Evolutionary conservation across 2,329 filamentous ascomycete species (phyloP).

Genomic region (Penicillium sp.): DNA sequence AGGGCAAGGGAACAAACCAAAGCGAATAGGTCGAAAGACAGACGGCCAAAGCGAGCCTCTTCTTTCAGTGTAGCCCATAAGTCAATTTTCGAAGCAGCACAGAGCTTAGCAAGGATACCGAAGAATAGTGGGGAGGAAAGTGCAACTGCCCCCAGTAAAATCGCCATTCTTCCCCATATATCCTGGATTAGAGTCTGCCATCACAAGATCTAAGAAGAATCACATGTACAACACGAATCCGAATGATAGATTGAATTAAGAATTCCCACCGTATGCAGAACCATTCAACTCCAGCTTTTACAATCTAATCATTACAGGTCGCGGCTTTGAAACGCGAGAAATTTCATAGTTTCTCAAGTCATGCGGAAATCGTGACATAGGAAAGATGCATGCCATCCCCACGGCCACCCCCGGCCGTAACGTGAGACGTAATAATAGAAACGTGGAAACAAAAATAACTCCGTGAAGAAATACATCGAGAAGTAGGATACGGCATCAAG

Average conservation of each 20-base stretch:
- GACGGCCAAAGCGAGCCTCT: too few species aligned
- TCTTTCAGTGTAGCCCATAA: too few species aligned
- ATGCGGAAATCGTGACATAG: conserved; percentile 26
- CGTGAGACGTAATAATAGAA: conserved; percentile 24
- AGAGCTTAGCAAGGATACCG: too few species aligned
- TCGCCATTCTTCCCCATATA: too few species aligned
- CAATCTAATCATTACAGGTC: conserved; percentile 40
- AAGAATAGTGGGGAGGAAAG: too few species aligned
- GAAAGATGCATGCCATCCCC: conserved; percentile 29
- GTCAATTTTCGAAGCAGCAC: too few species aligned
- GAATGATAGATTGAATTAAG: conserved; percentile 17
- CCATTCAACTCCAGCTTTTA: conserved; percentile 33
- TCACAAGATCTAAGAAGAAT: background rate
- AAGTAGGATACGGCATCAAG: conserved; percentile 3
- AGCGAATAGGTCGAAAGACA: too few species aligned
- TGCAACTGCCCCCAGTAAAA: too few species aligned
- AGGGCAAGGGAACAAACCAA: too few species aligned
- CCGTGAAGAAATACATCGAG: conserved; percentile 22
- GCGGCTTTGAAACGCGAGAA: conserved; percentile 22
- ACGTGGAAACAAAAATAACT: conserved; percentile 21
- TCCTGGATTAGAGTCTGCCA: too few species aligned
- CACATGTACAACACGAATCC: conserved; percentile 1
- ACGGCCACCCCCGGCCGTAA: conserved; percentile 24
- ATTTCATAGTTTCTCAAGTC: conserved; percentile 27
- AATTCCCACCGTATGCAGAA: conserved; percentile 24